phyloP scores from a whole-genome alignment of 768 basidiomycete species.

The Guyanaporus albipodus region DNA sequence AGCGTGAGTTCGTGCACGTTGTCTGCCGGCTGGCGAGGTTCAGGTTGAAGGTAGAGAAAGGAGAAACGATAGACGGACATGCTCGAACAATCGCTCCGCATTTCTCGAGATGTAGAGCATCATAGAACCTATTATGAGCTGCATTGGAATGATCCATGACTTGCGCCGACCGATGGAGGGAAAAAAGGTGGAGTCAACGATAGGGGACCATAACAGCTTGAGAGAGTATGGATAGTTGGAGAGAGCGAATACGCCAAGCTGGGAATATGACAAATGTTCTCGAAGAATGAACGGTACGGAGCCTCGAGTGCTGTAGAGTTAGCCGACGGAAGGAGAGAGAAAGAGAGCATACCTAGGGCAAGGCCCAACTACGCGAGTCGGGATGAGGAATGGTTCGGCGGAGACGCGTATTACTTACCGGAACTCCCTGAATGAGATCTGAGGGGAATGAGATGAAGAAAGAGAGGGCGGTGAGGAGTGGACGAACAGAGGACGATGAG shows the following conservation, averaged over 20 bases:
- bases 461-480: slow-evolving; percentile 4
- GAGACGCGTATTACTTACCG: slow-evolving; percentile 49
- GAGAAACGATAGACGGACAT: slow-evolving; percentile 43
- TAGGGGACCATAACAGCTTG: slow-evolving; percentile 95
- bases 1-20: slow-evolving; percentile 74
- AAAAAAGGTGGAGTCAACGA: slow-evolving; percentile 89
- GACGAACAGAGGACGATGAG: slow-evolving; percentile 84
- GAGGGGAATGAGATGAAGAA: slow-evolving; percentile 14
- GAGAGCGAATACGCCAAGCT: slow-evolving; percentile 90
- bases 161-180: slow-evolving; percentile 87
- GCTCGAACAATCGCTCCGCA: slow-evolving; percentile 71
- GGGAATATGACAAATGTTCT: slow-evolving; percentile 94
- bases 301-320: slow-evolving; percentile 43
- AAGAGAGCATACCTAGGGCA: slow-evolving; percentile 61
- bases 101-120: slow-evolving; percentile 77
- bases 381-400: slow-evolving; percentile 9
- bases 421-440: slow-evolving; percentile 87
- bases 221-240: slow-evolving; percentile 95
- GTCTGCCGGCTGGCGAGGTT: slow-evolving; percentile 62
- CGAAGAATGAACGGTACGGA: slow-evolving; percentile 95
- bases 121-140: slow-evolving; percentile 78
- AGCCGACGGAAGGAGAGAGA: neutral
- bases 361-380: slow-evolving; percentile 61
- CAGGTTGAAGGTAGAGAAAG: slow-evolving; percentile 5
- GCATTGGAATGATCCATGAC: slow-evolving; percentile 99